Conservation (phyloP, 2,329 filamentous ascomycete genomes). For the Didymella segeticola region DNA sequence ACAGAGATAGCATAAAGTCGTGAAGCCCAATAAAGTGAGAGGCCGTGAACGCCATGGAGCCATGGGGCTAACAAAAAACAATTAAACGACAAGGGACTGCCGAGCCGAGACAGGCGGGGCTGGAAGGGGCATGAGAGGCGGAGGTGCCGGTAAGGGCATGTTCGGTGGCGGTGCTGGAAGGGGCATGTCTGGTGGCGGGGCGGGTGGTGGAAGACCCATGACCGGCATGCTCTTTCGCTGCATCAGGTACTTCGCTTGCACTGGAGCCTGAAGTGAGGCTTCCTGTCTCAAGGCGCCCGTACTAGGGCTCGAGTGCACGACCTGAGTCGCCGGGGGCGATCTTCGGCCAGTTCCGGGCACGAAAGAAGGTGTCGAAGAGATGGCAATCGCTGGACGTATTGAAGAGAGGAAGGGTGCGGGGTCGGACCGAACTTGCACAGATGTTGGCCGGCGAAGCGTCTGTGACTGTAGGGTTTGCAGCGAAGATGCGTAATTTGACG, state of each 20-base stretch:
- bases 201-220: constrained; percentile 53
- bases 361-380: constrained; percentile 42
- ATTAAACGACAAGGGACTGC: constrained; percentile 4
- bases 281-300: constrained; percentile 38
- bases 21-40: not conserved
- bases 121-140: constrained; percentile 25
- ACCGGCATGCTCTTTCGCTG: constrained; percentile 47
- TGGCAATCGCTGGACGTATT: constrained; percentile 39
- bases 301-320: constrained; percentile 30
- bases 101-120: constrained; percentile 16
- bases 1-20: constrained; percentile 8
- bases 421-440: constrained; percentile 53
- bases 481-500: constrained; percentile 19
- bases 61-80: not conserved
- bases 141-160: constrained; percentile 16
- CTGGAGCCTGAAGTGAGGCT: constrained; percentile 19
- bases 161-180: constrained; percentile 49
- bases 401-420: constrained; percentile 53
- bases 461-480: constrained; percentile 23
- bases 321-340: constrained; percentile 12
- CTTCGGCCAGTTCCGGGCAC: constrained; percentile 34
- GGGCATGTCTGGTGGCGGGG: constrained; percentile 55
- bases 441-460: constrained; percentile 51
- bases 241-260: constrained; percentile 27
- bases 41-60: not conserved